A percentile compares a stretch with the other conserved stretches of the same genome.
Evolutionary conservation across 2,329 filamentous ascomycete species (phyloP).

Genomic region (Triangularia verruculosa): DNA sequence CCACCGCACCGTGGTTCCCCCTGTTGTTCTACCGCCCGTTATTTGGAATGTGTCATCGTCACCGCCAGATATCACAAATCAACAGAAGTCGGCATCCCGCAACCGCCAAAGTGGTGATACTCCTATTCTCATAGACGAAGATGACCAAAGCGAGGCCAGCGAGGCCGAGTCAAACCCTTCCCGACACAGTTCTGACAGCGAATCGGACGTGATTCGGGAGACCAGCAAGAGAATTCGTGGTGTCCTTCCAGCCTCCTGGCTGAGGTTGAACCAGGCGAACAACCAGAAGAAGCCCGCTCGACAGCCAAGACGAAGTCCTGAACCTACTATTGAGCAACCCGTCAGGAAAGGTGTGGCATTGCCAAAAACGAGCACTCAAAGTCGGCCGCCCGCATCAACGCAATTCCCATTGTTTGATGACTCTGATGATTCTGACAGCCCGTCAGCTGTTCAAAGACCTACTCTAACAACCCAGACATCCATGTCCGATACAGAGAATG

Average conservation of each 20-base stretch:
- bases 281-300: slow-evolving; percentile 34
- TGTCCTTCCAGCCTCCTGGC: slow-evolving; percentile 65
- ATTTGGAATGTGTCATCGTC: slow-evolving; percentile 25
- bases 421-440: slow-evolving; percentile 42
- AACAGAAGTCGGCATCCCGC: neutral
- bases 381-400: slow-evolving; percentile 26
- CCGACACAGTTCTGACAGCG: slow-evolving; percentile 36
- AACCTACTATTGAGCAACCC: slow-evolving; percentile 38
- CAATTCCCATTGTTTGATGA: slow-evolving; percentile 46
- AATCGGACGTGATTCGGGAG: slow-evolving; percentile 39
- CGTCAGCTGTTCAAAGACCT: neutral
- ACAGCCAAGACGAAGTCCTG: slow-evolving; percentile 31
- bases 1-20: slow-evolving; percentile 5
- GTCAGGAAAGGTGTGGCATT: slow-evolving; percentile 51
- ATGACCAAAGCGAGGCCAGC: slow-evolving; percentile 15
- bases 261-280: slow-evolving; percentile 55
- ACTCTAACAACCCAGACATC: neutral
- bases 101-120: neutral
- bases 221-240: slow-evolving; percentile 52
- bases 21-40: slow-evolving; percentile 11
- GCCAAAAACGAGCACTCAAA: slow-evolving; percentile 37
- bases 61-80: slow-evolving; percentile 2
- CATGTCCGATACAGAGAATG: slow-evolving; percentile 1
- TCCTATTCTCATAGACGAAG: slow-evolving; percentile 19
- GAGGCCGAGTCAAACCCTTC: slow-evolving; percentile 24